A percentile compares a stretch with the other conserved stretches of the same genome.
Conservation (phyloP, 345 rosid species). For the Citrus sp. region DNA sequence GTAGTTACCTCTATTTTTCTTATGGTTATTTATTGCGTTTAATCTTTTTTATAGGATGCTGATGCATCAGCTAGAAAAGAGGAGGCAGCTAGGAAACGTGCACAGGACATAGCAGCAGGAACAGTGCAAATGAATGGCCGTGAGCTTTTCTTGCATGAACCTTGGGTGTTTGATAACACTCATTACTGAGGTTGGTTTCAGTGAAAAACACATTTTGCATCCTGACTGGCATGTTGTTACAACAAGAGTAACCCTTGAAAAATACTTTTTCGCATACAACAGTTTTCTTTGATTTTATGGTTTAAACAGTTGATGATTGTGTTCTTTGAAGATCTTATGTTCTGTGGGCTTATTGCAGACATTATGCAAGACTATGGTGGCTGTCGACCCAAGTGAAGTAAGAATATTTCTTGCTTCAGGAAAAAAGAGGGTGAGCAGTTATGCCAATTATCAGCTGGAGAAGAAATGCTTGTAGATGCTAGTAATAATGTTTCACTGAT, state of each 20-base stretch:
- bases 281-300: background rate
- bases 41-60: constrained; percentile 48
- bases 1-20: background rate
- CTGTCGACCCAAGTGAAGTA: background rate
- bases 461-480: background rate
- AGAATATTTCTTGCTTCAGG: background rate
- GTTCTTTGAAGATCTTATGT: background rate
- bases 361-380: background rate
- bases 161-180: constrained; percentile 75
- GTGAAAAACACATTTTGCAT: background rate
- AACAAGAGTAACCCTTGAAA: background rate
- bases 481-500: background rate
- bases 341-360: background rate
- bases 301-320: background rate
- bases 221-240: background rate
- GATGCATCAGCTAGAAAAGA: constrained; percentile 60
- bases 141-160: constrained; percentile 81
- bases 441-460: background rate
- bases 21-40: background rate
- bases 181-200: constrained; percentile 39
- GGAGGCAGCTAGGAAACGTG: constrained; percentile 76
- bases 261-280: background rate
- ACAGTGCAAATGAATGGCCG: constrained; percentile 80
- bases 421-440: background rate
- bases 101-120: constrained; percentile 74